Evolutionary conservation across 2,329 filamentous ascomycete genomes (phyloP), one percentile per base, ranked within the genome.

Genomic region (Cercospora nicotianae): DNA sequence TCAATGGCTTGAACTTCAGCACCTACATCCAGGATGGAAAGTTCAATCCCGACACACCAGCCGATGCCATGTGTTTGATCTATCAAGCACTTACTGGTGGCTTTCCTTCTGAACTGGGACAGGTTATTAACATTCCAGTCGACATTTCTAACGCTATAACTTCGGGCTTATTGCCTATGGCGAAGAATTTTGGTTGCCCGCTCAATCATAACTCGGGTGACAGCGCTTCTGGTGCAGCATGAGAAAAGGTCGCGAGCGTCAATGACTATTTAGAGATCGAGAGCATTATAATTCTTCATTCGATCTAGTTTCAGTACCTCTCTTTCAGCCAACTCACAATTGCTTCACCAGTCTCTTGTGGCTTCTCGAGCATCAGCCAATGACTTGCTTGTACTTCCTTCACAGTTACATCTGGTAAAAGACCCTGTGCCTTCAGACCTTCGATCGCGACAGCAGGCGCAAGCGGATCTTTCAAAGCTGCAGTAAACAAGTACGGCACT

Each of bases 21-120:
- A 69, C 75, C 5, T 68, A 68, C 55, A 81, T 83, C 55, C 53
- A 73, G 62, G 73, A 82, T 55, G 80, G 81, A n/a, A 80, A 75
- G 63, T 66, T 82, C 10, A 70, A 72, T 5, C 68, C 73, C 8
- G 69, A 73, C 7, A 75, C 70, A 3, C 67, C 74, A 3, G 64
- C 65, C 3, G 73, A 77, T 59, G 61, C 78, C 2, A 51, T 76
- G 18, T 83, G 81, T 67, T 71, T 83, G 70, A 60, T 83, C 36
- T 83, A 83, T 71, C 80, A 82, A 72, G 68, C 82, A 4, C 39
- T 71, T 16, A 70, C 62, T 5, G 59, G 62, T 12, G 58, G 51
- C 45, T 65, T 67, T 36, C 68, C 68, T 31, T 36, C 68, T 10
- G 57, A 67, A 45, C 60, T 70, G 13, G 68, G 70, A 16, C 64